Percentiles rank a stretch among this genome's conserved stretches.
Conservation (phyloP, 345 rosid genomes). For the Pistacia atlantica region DNA sequence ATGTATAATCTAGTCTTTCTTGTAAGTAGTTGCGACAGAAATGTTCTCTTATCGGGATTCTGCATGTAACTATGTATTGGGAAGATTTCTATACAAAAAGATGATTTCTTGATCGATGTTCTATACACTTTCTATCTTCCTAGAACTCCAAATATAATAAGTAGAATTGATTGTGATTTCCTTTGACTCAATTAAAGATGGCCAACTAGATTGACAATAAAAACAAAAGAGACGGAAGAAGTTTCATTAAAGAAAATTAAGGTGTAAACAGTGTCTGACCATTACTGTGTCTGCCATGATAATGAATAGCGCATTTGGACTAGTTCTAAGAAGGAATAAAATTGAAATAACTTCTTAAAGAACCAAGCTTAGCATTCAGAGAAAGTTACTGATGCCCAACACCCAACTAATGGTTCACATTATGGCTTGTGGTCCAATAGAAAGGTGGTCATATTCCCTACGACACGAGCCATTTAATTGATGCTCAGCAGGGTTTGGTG, state of each 20-base stretch:
- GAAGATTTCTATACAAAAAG: background rate
- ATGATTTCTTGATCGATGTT: conserved; percentile 4
- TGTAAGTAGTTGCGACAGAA: conserved; percentile 15
- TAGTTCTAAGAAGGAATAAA: background rate
- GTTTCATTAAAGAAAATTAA: no score
- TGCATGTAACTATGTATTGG: conserved; percentile 19
- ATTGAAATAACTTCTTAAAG: conserved; percentile 1
- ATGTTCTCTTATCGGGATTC: conserved; percentile 5
- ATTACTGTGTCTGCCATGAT: no score
- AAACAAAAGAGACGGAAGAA: background rate
- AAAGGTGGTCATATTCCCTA: background rate
- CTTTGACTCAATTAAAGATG: background rate
- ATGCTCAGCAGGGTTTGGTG: conserved; percentile 4
- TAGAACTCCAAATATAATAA: no score
- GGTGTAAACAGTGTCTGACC: no score
- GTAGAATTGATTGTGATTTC: no score
- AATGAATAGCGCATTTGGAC: no score
- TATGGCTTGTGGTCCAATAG: conserved; percentile 28
- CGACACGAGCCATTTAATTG: conserved; percentile 5
- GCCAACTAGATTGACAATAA: conserved; percentile 16
- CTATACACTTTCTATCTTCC: no score
- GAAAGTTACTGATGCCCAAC: conserved; percentile 15
- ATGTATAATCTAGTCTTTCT: conserved; percentile 24
- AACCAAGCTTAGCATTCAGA: conserved; percentile 9
- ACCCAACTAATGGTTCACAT: background rate